Percentiles rank a stretch among this genome's conserved stretches.
Evolutionary conservation across 2,329 filamentous ascomycete genomes (phyloP).

Genomic region (Hymenoscyphus albidus): DNA sequence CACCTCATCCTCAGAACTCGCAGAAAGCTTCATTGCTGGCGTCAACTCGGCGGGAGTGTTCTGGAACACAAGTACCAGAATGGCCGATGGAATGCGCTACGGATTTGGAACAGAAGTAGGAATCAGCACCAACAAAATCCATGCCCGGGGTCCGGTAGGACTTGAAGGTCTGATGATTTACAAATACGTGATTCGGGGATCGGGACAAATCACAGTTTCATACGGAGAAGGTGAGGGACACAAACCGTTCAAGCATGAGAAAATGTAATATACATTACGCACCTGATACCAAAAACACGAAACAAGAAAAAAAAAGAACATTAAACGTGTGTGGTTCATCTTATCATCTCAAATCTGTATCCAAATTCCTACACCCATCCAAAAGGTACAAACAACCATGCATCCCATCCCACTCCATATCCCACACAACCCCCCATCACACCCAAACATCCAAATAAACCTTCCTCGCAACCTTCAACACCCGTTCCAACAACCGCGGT

Average conservation of each 20-base stretch:
- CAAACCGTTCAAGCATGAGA: slow-evolving; percentile 57
- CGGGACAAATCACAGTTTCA: slow-evolving; percentile 74
- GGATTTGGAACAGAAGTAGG: slow-evolving; percentile 98
- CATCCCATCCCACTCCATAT: not conserved
- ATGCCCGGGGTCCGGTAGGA: slow-evolving; percentile 87
- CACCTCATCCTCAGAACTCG: slow-evolving; percentile 62
- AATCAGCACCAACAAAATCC: slow-evolving; percentile 98
- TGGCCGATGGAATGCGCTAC: slow-evolving; percentile 95
- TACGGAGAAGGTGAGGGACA: slow-evolving; percentile 65
- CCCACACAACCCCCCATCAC: not conserved
- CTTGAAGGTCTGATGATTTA: slow-evolving; percentile 95
- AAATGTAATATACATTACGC: slow-evolving; percentile 27
- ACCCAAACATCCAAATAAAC: not conserved
- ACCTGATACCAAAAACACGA: not conserved
- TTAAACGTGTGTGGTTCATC: not conserved
- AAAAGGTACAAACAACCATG: not conserved
- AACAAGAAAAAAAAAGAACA: not conserved
- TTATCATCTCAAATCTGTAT: not conserved
- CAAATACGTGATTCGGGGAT: slow-evolving; percentile 86
- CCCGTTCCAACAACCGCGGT: not conserved
- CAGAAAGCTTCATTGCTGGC: slow-evolving; percentile 77
- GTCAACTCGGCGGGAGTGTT: slow-evolving; percentile 91
- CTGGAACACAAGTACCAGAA: slow-evolving; percentile 93
- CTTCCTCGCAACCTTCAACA: not conserved
- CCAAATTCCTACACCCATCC: not conserved